Conservation (phyloP, 208 protist genomes). For the Crithidia bombi region DNA sequence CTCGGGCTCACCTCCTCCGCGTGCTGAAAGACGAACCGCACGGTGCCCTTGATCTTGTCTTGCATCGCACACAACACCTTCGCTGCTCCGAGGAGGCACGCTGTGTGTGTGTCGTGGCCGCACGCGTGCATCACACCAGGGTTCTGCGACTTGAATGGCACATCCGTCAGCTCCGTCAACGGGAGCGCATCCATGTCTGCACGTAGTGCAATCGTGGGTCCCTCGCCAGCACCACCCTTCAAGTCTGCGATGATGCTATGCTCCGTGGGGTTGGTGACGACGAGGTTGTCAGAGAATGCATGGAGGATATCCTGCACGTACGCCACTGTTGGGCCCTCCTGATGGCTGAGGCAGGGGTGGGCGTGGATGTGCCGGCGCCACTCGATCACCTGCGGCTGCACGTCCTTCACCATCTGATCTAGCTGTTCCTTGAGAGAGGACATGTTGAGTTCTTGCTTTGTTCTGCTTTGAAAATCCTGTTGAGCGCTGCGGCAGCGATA, state of each 20-base stretch:
- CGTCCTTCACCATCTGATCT: conserved; percentile 31
- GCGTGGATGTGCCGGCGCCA: conserved; percentile 73
- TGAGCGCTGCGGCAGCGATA: no score
- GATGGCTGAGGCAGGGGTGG: conserved; percentile 46
- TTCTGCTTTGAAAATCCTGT: no score
- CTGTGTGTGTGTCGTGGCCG: conserved; percentile 64
- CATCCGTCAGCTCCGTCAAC: conserved; percentile 50
- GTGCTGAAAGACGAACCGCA: conserved; percentile 80
- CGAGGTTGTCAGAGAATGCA: conserved; percentile 38
- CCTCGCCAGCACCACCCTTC: conserved; percentile 41
- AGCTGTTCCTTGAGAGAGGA: conserved; percentile 28
- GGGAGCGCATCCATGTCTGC: conserved; percentile 71
- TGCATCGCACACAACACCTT: conserved; percentile 48
- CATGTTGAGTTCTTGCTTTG: neutral
- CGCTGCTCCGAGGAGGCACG: conserved; percentile 54
- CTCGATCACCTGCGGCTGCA: conserved; percentile 49
- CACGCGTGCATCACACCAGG: conserved; percentile 68
- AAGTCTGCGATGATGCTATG: conserved; percentile 51
- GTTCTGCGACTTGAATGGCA: conserved; percentile 52
- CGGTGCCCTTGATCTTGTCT: conserved; percentile 57
- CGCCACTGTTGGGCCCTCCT: conserved; percentile 57
- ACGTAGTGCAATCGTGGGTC: conserved; percentile 52
- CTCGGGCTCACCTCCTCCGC: conserved; percentile 61
- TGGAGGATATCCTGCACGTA: conserved; percentile 49
- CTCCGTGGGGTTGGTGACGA: conserved; percentile 39